Evolutionary conservation across 768 basidiomycete species (phyloP).

Genomic region (Guyanaporus albipodus): DNA sequence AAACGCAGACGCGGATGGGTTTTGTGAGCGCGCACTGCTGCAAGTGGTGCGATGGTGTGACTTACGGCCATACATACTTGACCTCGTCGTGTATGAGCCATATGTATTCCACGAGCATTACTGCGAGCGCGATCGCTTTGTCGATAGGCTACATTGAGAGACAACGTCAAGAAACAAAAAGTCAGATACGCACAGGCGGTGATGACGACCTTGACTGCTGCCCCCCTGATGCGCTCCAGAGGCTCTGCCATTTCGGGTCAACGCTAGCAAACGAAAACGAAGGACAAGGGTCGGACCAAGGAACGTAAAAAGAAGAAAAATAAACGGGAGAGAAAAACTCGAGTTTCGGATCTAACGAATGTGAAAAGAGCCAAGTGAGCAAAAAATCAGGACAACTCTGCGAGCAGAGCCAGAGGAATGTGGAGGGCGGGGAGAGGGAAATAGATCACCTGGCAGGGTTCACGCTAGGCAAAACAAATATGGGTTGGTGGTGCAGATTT

Average conservation of each 20-base stretch:
- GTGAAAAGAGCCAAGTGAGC: no score
- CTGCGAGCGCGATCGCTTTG: slow-evolving; percentile 3
- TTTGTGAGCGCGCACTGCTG: background rate
- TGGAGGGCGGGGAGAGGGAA: no score
- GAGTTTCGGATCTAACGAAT: no score
- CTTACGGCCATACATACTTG: slow-evolving; percentile 23
- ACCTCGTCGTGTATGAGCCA: slow-evolving; percentile 14
- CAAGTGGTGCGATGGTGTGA: background rate
- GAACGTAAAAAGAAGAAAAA: no score
- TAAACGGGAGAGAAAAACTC: no score
- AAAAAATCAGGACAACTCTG: no score
- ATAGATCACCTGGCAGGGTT: no score
- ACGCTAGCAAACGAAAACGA: background rate
- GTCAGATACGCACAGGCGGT: slow-evolving; percentile 11
- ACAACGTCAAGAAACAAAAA: no score
- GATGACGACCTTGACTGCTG: slow-evolving; percentile 9
- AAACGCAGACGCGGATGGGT: background rate
- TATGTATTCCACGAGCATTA: slow-evolving; percentile 18
- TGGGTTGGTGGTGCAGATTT: no score
- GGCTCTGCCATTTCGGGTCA: background rate
- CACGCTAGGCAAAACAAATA: no score
- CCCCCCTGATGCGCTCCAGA: background rate
- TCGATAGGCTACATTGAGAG: background rate
- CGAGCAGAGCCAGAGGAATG: no score
- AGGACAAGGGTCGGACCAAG: background rate